Evolutionary conservation across 768 basidiomycete genomes (phyloP).

Genomic region (Lanmaoa rubissima): DNA sequence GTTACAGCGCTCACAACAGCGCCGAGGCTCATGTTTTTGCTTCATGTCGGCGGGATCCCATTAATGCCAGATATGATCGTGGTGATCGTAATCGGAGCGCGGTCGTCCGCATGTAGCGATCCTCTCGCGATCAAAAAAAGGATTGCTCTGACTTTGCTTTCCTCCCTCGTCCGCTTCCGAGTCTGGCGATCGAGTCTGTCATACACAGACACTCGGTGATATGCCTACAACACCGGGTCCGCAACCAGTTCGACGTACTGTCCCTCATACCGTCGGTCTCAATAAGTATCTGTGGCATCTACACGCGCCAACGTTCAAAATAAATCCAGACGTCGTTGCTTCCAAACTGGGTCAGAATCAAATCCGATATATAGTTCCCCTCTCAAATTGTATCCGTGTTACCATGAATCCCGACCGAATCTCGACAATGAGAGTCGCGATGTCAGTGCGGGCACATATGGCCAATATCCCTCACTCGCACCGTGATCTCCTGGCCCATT

Average conservation of each 20-base stretch:
- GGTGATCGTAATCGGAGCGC: not conserved
- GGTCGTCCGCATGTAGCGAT: too few relatives aligned
- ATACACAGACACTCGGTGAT: not conserved
- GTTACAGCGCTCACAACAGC: too few relatives aligned
- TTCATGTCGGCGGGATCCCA: not conserved
- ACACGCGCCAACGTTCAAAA: not conserved
- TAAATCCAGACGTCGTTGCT: not conserved
- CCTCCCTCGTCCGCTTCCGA: not conserved
- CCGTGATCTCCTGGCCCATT: constrained; percentile 7
- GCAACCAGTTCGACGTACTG: not conserved
- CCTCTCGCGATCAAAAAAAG: not conserved
- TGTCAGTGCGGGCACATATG: constrained; percentile 15
- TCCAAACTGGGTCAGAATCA: not conserved
- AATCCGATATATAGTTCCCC: not conserved
- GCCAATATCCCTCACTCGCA: constrained; percentile 17
- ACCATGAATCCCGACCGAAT: not conserved
- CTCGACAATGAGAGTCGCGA: not conserved
- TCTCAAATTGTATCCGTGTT: not conserved
- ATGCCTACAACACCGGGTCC: not conserved
- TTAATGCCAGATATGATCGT: not conserved
- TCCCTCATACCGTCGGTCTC: not conserved
- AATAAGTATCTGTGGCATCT: not conserved
- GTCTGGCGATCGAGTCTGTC: not conserved
- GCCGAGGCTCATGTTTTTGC: not conserved
- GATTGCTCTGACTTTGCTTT: not conserved